Percentiles rank a stretch among this genome's conserved stretches.
Evolutionary conservation across 805 yeast genomes (phyloP).

Genomic region (Suhomyces tanzawaensis): DNA sequence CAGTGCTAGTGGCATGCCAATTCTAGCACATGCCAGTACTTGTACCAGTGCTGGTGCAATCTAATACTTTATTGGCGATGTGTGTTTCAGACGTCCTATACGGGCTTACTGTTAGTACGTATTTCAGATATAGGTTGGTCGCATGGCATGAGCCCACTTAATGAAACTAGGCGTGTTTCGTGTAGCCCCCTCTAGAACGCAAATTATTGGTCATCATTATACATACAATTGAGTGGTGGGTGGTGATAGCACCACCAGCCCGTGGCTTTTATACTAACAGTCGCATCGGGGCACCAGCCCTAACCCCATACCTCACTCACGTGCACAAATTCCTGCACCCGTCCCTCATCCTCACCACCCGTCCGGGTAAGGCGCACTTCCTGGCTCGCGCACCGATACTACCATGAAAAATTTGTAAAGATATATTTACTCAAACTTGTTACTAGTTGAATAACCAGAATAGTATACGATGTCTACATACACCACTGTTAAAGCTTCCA

Average conservation of each 20-base stretch:
- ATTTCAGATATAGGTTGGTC: slow-evolving; percentile 34
- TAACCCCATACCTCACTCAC: too few relatives aligned
- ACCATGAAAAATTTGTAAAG: slow-evolving; percentile 6
- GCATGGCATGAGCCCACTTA: slow-evolving; percentile 35
- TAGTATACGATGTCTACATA: slow-evolving; percentile 27
- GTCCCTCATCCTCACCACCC: background rate
- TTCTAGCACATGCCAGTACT: too few relatives aligned
- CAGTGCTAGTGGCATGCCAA: too few relatives aligned
- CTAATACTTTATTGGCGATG: too few relatives aligned
- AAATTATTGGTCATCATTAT: slow-evolving; percentile 44
- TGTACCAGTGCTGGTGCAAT: too few relatives aligned
- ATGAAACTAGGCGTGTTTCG: slow-evolving; percentile 49
- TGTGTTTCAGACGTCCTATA: too few relatives aligned
- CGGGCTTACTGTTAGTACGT: slow-evolving; percentile 4
- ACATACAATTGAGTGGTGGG: background rate
- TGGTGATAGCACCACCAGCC: background rate
- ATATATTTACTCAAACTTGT: slow-evolving; percentile 2
- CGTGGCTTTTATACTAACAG: too few relatives aligned
- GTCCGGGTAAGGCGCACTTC: slow-evolving; percentile 1
- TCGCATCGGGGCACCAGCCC: too few relatives aligned
- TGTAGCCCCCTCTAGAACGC: slow-evolving; percentile 44
- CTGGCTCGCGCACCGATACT: slow-evolving; percentile 1
- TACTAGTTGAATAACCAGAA: slow-evolving; percentile 7
- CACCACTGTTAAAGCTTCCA: slow-evolving; percentile 86
- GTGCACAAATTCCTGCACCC: too few relatives aligned